phyloP scores from a whole-genome alignment of 2,329 filamentous ascomycete genomes.

The Diaporthe sp. region DNA sequence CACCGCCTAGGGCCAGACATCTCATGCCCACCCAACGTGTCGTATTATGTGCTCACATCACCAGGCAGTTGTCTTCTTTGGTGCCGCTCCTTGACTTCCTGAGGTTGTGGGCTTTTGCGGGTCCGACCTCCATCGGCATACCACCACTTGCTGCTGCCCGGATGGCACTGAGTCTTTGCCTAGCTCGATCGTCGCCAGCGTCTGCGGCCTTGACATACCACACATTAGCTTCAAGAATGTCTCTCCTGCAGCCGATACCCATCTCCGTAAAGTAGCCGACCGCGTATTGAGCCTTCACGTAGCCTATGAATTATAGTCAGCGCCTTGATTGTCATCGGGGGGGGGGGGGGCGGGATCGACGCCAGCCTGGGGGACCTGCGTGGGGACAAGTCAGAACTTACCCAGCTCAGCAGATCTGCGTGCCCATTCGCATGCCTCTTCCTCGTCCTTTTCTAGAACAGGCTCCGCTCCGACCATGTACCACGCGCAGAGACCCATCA shows the following conservation, averaged over 20 bases:
- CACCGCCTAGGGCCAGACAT: neutral
- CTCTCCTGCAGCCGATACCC: conserved; percentile 94
- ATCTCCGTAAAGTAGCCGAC: conserved; percentile 98
- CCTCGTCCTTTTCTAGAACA: conserved; percentile 92
- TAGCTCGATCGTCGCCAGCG: conserved; percentile 89
- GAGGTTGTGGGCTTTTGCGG: conserved; percentile 54
- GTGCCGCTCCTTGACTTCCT: conserved; percentile 61
- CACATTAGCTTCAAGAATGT: conserved; percentile 95
- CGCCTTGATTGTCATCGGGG: neutral
- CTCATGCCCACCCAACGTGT: neutral
- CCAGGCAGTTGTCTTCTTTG: conserved; percentile 64
- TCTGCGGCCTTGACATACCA: conserved; percentile 98
- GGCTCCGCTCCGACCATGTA: conserved; percentile 96
- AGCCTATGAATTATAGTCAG: conserved; percentile 56
- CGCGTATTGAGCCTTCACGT: conserved; percentile 86
- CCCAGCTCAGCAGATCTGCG: conserved; percentile 85
- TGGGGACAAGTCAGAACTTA: conserved; percentile 56
- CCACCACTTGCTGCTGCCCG: conserved; percentile 78
- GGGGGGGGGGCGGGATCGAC: neutral
- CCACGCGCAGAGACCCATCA: conserved; percentile 99
- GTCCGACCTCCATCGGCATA: conserved; percentile 65
- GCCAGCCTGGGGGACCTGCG: no score
- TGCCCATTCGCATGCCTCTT: conserved; percentile 97
- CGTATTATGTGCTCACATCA: conserved; percentile 61
- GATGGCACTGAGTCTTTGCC: conserved; percentile 87